Conservation (phyloP, 2,329 filamentous ascomycete species). For the Penicillium sumatraense region DNA sequence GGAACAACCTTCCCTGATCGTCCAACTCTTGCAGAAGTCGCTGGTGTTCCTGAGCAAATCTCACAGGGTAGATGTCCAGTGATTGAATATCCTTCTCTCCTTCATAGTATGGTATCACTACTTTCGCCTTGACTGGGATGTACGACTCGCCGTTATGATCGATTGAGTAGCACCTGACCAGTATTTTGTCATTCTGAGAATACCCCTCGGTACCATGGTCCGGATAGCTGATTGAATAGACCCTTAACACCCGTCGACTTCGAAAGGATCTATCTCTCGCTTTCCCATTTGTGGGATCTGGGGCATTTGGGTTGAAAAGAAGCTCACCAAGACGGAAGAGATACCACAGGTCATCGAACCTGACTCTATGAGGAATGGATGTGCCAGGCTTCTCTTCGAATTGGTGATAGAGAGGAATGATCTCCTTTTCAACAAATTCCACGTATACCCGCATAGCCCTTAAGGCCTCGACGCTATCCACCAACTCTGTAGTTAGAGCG, state of each 20-base stretch:
- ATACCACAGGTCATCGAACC: conserved; percentile 24
- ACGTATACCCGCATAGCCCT: conserved; percentile 23
- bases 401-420: conserved; percentile 14
- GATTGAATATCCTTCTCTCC: conserved; percentile 33
- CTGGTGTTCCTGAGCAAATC: conserved; percentile 8
- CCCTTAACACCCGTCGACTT: conserved; percentile 13
- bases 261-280: conserved; percentile 9
- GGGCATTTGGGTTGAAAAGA: conserved; percentile 5
- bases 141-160: conserved; percentile 34
- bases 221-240: conserved; percentile 14
- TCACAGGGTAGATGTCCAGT: conserved; percentile 29
- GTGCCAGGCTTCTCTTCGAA: conserved; percentile 1
- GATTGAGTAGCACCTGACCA: conserved; percentile 30
- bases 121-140: conserved; percentile 24
- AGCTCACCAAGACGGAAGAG: conserved; percentile 17
- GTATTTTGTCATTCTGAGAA: conserved; percentile 22
- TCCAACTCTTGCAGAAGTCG: neutral
- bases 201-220: conserved; percentile 9
- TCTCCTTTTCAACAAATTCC: conserved; percentile 22
- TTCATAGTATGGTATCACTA: conserved; percentile 30
- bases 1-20: conserved; percentile 13
- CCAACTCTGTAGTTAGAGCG: neutral
- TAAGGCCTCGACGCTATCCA: conserved; percentile 3
- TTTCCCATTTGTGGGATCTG: neutral
- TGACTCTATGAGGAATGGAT: conserved; percentile 1